Evolutionary conservation across 306 rosid genomes (phyloP).

Genomic region (Begonia fuchsioides): DNA sequence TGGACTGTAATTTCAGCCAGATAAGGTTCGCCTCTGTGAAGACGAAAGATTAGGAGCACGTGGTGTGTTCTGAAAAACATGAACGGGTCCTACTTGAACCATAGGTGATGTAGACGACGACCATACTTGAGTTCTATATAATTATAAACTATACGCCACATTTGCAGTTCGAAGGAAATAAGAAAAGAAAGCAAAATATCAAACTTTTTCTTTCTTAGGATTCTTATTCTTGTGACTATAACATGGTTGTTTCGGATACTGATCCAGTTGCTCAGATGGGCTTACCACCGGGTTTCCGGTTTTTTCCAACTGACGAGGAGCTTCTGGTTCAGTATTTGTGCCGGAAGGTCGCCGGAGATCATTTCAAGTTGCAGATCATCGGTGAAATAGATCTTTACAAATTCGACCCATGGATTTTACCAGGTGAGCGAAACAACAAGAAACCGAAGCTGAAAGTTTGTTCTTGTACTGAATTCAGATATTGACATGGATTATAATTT

Average conservation of each 20-base stretch:
- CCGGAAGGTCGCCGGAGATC: conserved; percentile 82
- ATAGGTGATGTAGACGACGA: conserved; percentile 20
- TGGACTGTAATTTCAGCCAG: conserved; percentile 17
- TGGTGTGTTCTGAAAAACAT: too few relatives aligned
- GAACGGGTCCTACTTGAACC: conserved; percentile 24
- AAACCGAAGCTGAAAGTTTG: background rate
- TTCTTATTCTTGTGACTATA: background rate
- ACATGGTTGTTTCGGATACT: conserved; percentile 48
- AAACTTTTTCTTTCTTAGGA: background rate
- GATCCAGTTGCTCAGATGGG: conserved; percentile 59
- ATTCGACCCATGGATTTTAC: conserved; percentile 82
- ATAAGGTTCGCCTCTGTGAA: conserved; percentile 44
- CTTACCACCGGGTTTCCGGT: conserved; percentile 86
- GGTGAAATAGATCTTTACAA: conserved; percentile 77
- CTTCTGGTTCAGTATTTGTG: conserved; percentile 79
- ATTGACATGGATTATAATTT: background rate
- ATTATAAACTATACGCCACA: conserved; percentile 20
- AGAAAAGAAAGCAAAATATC: background rate
- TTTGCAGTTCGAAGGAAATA: too few relatives aligned
- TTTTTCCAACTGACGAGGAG: conserved; percentile 83
- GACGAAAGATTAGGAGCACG: too few relatives aligned
- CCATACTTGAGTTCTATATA: conserved; percentile 20
- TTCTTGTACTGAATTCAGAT: background rate
- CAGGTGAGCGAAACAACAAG: conserved; percentile 28
- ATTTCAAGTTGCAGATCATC: conserved; percentile 60